Percentiles rank a stretch among this genome's conserved stretches.
Evolutionary conservation across 2,329 filamentous ascomycete genomes (phyloP).

Genomic region (Hortaea sp.): DNA sequence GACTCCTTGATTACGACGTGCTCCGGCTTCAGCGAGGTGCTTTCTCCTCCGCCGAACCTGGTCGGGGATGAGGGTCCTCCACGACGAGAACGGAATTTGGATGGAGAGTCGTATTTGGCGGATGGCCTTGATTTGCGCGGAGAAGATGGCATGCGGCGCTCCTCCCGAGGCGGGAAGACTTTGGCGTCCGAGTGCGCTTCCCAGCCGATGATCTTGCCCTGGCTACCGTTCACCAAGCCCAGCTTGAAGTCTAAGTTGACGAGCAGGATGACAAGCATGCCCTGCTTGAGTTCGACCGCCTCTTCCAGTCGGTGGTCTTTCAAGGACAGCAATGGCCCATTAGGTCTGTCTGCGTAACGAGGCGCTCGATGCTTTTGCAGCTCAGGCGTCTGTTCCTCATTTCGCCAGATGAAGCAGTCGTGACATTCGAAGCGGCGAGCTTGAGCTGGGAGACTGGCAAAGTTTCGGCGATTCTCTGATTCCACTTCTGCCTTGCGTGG

Average conservation of each 20-base stretch:
- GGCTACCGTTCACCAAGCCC: slow-evolving; percentile 40
- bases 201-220: slow-evolving; percentile 33
- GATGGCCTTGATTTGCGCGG: too few relatives aligned
- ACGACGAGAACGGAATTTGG: too few relatives aligned
- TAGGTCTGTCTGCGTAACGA: slow-evolving; percentile 3
- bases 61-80: too few relatives aligned
- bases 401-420: slow-evolving; percentile 30
- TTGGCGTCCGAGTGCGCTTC: too few relatives aligned
- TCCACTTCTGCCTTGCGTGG: slow-evolving; percentile 19
- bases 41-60: too few relatives aligned
- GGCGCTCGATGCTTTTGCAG: slow-evolving; percentile 9
- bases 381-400: slow-evolving; percentile 14
- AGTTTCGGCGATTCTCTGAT: slow-evolving; percentile 9
- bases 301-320: slow-evolving; percentile 37
- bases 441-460: background rate
- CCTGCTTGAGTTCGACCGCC: slow-evolving; percentile 36
- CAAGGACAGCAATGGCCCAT: slow-evolving; percentile 15
- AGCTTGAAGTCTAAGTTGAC: slow-evolving; percentile 35
- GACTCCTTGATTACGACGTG: too few relatives aligned
- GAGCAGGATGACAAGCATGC: slow-evolving; percentile 44
- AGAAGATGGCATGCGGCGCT: too few relatives aligned
- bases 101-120: background rate
- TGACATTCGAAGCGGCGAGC: slow-evolving; percentile 22
- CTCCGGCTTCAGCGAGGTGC: too few relatives aligned
- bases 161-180: slow-evolving; percentile 12